A percentile compares a stretch with the other conserved stretches of the same genome.
These are phyloP conservation scores for Aureobasidium sp. DNA, from an alignment of 2,329 filamentous ascomycete species.

Conservation along the genomic window DNA sequence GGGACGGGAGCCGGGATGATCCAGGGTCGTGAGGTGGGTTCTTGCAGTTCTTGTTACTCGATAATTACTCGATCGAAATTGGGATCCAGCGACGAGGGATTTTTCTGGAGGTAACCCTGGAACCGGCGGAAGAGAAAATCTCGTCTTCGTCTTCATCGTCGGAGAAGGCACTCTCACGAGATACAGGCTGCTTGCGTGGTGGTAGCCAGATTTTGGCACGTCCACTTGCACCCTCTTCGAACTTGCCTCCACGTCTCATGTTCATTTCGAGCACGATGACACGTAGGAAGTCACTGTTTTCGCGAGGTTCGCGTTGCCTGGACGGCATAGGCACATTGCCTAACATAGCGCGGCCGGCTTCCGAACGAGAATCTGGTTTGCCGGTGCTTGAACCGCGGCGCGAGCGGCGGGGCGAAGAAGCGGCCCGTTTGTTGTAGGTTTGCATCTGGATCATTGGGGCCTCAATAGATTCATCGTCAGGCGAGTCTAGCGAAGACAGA, in stretches of 20 bases:
- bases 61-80: conserved; percentile 14
- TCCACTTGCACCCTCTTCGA: conserved; percentile 49
- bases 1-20: conserved; percentile 3
- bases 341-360: conserved; percentile 37
- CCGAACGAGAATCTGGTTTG: conserved; percentile 35
- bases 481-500: conserved; percentile 28
- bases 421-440: conserved; percentile 46
- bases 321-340: conserved; percentile 26
- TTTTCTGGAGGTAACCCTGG: neutral
- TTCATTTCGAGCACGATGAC: conserved; percentile 62
- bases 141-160: conserved; percentile 13
- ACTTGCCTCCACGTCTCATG: conserved; percentile 57
- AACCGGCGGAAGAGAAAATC: neutral
- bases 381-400: conserved; percentile 18
- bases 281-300: conserved; percentile 57
- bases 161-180: neutral
- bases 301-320: conserved; percentile 55
- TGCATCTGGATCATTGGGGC: conserved; percentile 57
- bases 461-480: conserved; percentile 29
- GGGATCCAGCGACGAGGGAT: conserved; percentile 11
- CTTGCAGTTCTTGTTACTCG: neutral
- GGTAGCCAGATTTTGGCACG: conserved; percentile 55
- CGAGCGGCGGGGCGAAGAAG: conserved; percentile 21
- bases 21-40: conserved; percentile 9
- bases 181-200: conserved; percentile 38